A percentile compares a stretch with the other conserved stretches of the same genome.
Conservation (phyloP, 2,329 filamentous ascomycete species). For the Orbilia brochopaga region DNA sequence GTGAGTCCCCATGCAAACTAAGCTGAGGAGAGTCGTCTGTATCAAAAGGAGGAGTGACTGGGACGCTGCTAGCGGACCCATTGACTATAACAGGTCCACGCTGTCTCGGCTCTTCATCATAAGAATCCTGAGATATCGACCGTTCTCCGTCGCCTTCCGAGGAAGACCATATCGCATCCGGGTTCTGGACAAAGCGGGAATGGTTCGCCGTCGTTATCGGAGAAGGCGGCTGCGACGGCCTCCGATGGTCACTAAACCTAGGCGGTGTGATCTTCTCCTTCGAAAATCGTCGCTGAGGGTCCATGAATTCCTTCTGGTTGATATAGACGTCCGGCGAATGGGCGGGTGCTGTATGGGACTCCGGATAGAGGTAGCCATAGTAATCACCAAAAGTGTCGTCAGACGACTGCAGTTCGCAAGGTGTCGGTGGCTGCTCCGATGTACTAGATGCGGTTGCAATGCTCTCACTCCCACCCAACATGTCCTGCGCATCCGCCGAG, state of each 20-base stretch:
- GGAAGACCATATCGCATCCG: constrained; percentile 54
- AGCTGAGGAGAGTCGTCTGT: constrained; percentile 39
- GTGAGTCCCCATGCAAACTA: constrained; percentile 38
- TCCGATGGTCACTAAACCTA: constrained; percentile 51
- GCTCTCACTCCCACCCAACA: constrained; percentile 30
- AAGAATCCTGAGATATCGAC: constrained; percentile 50
- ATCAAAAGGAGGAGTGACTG: constrained; percentile 44
- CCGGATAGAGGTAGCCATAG: constrained; percentile 51
- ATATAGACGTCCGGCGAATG: constrained; percentile 52
- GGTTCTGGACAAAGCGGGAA: constrained; percentile 36
- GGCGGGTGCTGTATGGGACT: constrained; percentile 45
- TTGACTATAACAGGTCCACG: constrained; percentile 59
- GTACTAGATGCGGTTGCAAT: constrained; percentile 46
- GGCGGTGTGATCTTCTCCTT: constrained; percentile 53
- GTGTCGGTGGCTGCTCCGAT: constrained; percentile 42
- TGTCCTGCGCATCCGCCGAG: constrained; percentile 28
- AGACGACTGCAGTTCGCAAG: constrained; percentile 23
- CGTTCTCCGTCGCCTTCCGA: constrained; percentile 51
- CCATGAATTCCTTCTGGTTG: constrained; percentile 53
- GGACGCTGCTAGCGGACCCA: constrained; percentile 55
- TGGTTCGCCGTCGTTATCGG: constrained; percentile 45
- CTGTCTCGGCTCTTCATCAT: constrained; percentile 51
- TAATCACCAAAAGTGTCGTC: constrained; percentile 46
- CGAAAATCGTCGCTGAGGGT: constrained; percentile 53
- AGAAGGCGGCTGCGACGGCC: constrained; percentile 50